Conservation (phyloP, 495 filamentous ascomycete species). For the Mycothermus thermophilus region DNA sequence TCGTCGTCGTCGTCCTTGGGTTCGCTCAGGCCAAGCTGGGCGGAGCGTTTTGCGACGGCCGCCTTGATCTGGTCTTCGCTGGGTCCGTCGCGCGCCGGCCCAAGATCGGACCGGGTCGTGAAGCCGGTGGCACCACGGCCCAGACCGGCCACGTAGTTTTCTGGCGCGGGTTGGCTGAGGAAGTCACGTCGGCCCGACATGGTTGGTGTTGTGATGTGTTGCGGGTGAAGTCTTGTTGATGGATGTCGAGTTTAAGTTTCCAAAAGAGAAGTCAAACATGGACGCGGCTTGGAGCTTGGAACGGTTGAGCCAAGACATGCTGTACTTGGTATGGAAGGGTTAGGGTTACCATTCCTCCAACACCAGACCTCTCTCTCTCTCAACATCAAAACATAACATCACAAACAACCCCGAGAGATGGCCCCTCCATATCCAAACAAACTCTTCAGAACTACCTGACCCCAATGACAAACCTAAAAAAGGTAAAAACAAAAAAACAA, state of each 20-base stretch:
- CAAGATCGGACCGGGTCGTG: conserved; percentile 91
- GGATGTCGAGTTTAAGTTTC: background rate
- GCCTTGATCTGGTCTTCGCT: conserved; percentile 98
- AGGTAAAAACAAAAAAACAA: no score
- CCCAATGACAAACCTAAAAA: no score
- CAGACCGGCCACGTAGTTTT: conserved; percentile 97
- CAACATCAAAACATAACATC: no score
- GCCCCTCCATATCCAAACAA: no score
- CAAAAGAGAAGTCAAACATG: no score
- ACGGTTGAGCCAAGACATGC: no score
- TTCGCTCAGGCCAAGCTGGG: conserved; percentile 55
- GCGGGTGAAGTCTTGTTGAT: background rate
- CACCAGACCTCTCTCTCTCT: no score
- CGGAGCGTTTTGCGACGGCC: conserved; percentile 81
- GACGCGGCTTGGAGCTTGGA: no score
- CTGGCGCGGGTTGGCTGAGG: conserved; percentile 76
- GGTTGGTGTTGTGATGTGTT: background rate
- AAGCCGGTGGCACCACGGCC: conserved; percentile 97
- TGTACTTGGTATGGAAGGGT: no score
- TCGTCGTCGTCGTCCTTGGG: conserved; percentile 81
- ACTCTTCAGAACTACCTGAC: no score
- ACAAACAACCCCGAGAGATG: no score
- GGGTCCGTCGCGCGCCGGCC: conserved; percentile 89
- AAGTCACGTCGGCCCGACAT: conserved; percentile 85
- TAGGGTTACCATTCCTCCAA: no score